phyloP scores from a whole-genome alignment of 352 stramenopile genomes.

The Globisporangium parvum region DNA sequence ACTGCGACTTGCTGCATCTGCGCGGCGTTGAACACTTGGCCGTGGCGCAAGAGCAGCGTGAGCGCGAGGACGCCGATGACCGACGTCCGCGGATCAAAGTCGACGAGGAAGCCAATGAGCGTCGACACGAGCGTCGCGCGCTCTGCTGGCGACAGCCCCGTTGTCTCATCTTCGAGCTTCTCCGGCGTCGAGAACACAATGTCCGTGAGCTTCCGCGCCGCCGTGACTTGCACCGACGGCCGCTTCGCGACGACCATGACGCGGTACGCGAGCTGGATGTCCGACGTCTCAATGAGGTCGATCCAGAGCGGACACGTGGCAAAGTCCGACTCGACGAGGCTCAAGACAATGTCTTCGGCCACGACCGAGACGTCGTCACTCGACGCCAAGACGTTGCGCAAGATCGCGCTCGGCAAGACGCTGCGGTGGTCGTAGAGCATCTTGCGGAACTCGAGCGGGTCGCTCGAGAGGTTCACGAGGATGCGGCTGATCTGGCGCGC shows the following conservation, averaged over 20 bases:
- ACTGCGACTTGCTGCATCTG: conserved; percentile 78
- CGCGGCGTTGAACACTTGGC: conserved; percentile 34
- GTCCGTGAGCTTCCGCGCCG: conserved; percentile 67
- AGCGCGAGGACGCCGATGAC: conserved; percentile 68
- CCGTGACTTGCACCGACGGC: conserved; percentile 56
- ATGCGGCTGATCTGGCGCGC: conserved; percentile 44
- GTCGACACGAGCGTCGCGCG: conserved; percentile 57
- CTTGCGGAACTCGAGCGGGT: conserved; percentile 76
- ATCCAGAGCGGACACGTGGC: conserved; percentile 78
- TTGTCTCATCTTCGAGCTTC: conserved; percentile 45
- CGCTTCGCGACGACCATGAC: conserved; percentile 49
- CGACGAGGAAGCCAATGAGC: conserved; percentile 66
- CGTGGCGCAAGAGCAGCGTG: conserved; percentile 57
- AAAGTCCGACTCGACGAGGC: conserved; percentile 78
- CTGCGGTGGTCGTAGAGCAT: conserved; percentile 65
- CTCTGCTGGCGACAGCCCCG: conserved; percentile 39
- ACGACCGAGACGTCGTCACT: conserved; percentile 41
- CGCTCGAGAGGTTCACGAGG: conserved; percentile 60
- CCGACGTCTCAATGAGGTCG: conserved; percentile 56
- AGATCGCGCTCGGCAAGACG: conserved; percentile 44
- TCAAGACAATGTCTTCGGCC: conserved; percentile 67
- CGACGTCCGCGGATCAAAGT: conserved; percentile 65
- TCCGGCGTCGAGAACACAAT: conserved; percentile 62
- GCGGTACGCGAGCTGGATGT: conserved; percentile 54
- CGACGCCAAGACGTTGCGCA: conserved; percentile 59